phyloP scores from a whole-genome alignment of 768 basidiomycete genomes.

The Leucosporidium scottii region DNA sequence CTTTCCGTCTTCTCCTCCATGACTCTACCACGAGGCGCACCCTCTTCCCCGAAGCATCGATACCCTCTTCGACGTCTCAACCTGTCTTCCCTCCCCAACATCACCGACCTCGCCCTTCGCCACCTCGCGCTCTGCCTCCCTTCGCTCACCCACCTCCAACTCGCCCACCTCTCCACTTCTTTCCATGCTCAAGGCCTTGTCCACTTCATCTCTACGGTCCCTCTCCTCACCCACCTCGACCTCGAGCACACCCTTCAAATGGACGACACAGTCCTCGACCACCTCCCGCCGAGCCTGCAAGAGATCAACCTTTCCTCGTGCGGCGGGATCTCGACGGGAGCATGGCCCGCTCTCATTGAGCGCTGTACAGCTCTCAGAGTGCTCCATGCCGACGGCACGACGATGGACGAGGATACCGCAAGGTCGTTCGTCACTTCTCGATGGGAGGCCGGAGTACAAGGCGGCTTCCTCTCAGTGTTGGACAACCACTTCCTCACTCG shows the following conservation, averaged over 20 bases:
- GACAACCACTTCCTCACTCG: neutral
- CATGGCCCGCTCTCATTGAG: neutral
- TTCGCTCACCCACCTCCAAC: conserved; percentile 64
- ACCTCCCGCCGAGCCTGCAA: neutral
- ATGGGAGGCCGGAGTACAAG: neutral
- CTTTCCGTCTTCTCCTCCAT: neutral
- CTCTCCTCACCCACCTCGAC: neutral
- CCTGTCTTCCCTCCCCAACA: conserved; percentile 60
- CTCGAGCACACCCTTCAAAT: neutral
- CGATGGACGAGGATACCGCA: neutral
- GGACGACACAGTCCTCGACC: neutral
- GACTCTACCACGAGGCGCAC: conserved; percentile 29
- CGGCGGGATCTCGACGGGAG: neutral
- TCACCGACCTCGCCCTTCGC: conserved; percentile 69
- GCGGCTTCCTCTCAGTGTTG: neutral
- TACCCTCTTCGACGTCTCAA: conserved; percentile 64
- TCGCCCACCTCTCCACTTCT: conserved; percentile 60
- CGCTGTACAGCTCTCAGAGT: neutral
- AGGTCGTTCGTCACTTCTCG: neutral
- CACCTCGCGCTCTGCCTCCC: conserved; percentile 67
- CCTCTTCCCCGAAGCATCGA: conserved; percentile 35
- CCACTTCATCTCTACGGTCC: neutral
- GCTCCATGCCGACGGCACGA: neutral
- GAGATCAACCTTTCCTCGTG: neutral
- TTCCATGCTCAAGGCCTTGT: conserved; percentile 57